Base-by-base conservation (phyloP, 1,284 basidiomycete species). In the Ceratobasidium sp. region DNA sequence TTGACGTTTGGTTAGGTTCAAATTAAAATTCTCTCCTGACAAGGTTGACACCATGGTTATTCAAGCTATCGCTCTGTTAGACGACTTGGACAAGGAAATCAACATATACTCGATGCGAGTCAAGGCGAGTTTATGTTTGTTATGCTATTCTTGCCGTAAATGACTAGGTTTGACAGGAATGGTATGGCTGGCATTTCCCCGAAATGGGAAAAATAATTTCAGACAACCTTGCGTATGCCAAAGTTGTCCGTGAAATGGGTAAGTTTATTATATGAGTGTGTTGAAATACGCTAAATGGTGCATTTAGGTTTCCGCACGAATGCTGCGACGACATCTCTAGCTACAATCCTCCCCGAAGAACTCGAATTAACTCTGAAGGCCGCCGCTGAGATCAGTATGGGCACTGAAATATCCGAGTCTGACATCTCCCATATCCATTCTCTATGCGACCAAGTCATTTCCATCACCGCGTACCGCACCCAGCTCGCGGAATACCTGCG, bases 121-220 rank as follows among this genome's bases (percentile, higher is more conserved):
- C 77, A 99, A 99, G 91, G 95, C 95, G 80, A 28, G 89, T 44
- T 39, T 12, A 33, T 53, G n/a, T 28, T 15, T 53, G 12, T 39
- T 44, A n/a, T 49, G 53, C 6, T 51, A 64, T 61, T 23, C 23
- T 40, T 3, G 4, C 42, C 44, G 3, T n/a, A 78, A 63, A 76
- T 79, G 18, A 79, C 64, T 79, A 55, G 63, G 69, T 73, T 75
- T 79, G 55, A 7, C 81, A 96, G 95, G 97, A 99, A 90, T 99
- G 97, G 97, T 99, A 99, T 84, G 97, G 97, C 33, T 99, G 97
- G 97, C 97, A 99, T 88, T 99, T 99, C 91, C 97, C 97, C 12
- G 97, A 99, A 87, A 96, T 99, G 94, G 95, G 94, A 82, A 99
- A 99, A 89, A 98, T 99, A 85, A 94, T 99, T 82, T 92, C 93